Evolutionary conservation across 225 moss, liverwort and hornwort genomes (phyloP).

Genomic region (Marchantia polymorpha): DNA sequence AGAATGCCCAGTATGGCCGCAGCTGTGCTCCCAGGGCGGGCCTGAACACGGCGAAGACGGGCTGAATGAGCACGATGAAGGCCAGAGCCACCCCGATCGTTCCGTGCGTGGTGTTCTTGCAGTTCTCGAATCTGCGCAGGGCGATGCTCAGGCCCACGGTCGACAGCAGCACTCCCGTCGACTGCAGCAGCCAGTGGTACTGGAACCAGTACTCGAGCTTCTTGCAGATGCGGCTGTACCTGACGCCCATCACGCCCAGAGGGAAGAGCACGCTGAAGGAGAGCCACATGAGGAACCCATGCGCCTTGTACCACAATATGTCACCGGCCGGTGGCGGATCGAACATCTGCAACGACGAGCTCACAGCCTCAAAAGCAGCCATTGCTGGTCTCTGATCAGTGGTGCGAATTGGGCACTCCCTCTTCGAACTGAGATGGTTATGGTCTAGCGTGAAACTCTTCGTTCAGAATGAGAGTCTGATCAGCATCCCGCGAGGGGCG

Average conservation of each 20-base stretch:
- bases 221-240: slow-evolving; percentile 17
- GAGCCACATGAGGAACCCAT: slow-evolving; percentile 29
- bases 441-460: neutral
- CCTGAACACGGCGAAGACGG: slow-evolving; percentile 33
- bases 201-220: slow-evolving; percentile 28
- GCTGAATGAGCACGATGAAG: slow-evolving; percentile 27
- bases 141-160: slow-evolving; percentile 28
- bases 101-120: slow-evolving; percentile 16
- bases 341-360: neutral
- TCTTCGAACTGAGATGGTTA: neutral
- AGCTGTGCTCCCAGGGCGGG: slow-evolving; percentile 20
- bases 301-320: slow-evolving; percentile 37
- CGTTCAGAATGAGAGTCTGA: neutral
- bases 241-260: slow-evolving; percentile 27
- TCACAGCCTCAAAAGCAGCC: slow-evolving; percentile 12
- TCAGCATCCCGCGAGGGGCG: too few relatives aligned
- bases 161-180: neutral
- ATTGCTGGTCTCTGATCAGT: neutral
- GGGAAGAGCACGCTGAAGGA: slow-evolving; percentile 28
- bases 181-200: slow-evolving; percentile 35
- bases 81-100: slow-evolving; percentile 24
- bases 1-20: slow-evolving; percentile 27
- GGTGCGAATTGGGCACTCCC: too few relatives aligned
- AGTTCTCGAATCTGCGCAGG: slow-evolving; percentile 22
- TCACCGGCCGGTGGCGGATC: slow-evolving; percentile 29